Evolutionary conservation across 2,329 filamentous ascomycete species (phyloP).

Genomic region (Eutypa lata): DNA sequence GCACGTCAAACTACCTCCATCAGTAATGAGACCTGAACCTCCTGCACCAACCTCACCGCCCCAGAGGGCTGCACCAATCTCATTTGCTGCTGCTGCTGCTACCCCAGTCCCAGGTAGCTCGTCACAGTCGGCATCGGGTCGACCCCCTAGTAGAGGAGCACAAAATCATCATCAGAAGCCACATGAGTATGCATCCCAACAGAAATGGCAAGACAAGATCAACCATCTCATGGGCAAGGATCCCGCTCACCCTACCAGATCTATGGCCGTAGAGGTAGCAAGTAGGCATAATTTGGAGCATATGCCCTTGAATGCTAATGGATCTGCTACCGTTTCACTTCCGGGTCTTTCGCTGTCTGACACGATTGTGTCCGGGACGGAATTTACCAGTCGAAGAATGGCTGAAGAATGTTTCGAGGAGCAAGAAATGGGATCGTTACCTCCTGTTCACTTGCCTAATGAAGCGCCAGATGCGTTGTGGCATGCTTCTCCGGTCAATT

Average conservation of each 20-base stretch:
- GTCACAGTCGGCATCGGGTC: slow-evolving; percentile 8
- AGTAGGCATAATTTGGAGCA: slow-evolving; percentile 67
- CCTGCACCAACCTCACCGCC: slow-evolving; percentile 30
- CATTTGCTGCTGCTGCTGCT: slow-evolving; percentile 38
- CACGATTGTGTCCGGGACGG: slow-evolving; percentile 34
- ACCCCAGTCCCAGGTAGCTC: slow-evolving; percentile 16
- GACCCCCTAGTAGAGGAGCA: slow-evolving; percentile 21
- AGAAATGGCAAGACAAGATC: slow-evolving; percentile 78
- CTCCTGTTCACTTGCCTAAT: slow-evolving; percentile 64
- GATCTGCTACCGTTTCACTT: slow-evolving; percentile 68
- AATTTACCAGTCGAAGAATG: slow-evolving; percentile 62
- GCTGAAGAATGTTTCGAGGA: slow-evolving; percentile 80
- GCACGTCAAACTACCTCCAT: slow-evolving; percentile 79
- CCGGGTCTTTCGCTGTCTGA: slow-evolving; percentile 40
- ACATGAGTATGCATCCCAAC: slow-evolving; percentile 27
- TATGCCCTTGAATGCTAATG: slow-evolving; percentile 29
- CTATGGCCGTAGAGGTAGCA: slow-evolving; percentile 62
- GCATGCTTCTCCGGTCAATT: slow-evolving; percentile 53
- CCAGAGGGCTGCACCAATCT: slow-evolving; percentile 39
- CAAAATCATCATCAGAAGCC: slow-evolving; percentile 23
- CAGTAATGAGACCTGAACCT: slow-evolving; percentile 39
- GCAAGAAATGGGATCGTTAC: slow-evolving; percentile 76
- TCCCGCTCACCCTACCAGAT: slow-evolving; percentile 50
- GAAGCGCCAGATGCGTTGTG: slow-evolving; percentile 61
- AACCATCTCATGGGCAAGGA: slow-evolving; percentile 72